A percentile compares a stretch with the other conserved stretches of the same genome.
Conservation (phyloP, 2,329 filamentous ascomycete genomes). For the Phialemonium atrogriseum region DNA sequence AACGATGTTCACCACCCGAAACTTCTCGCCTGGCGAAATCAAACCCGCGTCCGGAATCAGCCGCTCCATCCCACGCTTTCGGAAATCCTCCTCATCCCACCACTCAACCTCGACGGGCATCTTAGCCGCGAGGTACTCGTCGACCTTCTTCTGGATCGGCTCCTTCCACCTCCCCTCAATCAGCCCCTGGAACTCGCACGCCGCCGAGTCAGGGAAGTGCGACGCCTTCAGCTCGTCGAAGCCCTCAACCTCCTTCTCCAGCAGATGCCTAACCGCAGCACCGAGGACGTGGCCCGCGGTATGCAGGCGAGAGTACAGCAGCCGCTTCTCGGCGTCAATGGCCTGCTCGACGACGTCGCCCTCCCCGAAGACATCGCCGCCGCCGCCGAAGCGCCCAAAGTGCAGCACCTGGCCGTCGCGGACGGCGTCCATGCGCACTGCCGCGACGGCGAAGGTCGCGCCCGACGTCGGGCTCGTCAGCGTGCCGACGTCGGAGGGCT, state of each 20-base stretch:
- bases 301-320: constrained; percentile 59
- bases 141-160: constrained; percentile 51
- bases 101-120: constrained; percentile 47
- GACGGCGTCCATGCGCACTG: constrained; percentile 46
- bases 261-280: constrained; percentile 52
- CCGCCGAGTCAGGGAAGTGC: constrained; percentile 60
- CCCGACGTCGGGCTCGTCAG: constrained; percentile 30
- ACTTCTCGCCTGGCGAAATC: neutral
- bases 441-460: constrained; percentile 39
- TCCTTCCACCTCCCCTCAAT: constrained; percentile 58
- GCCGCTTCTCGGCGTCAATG: constrained; percentile 52
- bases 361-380: constrained; percentile 22
- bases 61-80: neutral
- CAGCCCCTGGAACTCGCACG: constrained; percentile 58
- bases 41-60: neutral
- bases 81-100: neutral
- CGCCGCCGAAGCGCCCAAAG: constrained; percentile 46
- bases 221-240: constrained; percentile 64
- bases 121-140: constrained; percentile 46
- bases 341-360: constrained; percentile 42
- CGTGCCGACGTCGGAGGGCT: constrained; percentile 58
- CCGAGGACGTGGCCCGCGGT: constrained; percentile 69
- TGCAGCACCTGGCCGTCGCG: constrained; percentile 53
- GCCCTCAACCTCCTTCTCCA: constrained; percentile 39
- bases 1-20: constrained; percentile 1